phyloP scores from a whole-genome alignment of 2,329 filamentous ascomycete genomes.

The Orbilia javanica region DNA sequence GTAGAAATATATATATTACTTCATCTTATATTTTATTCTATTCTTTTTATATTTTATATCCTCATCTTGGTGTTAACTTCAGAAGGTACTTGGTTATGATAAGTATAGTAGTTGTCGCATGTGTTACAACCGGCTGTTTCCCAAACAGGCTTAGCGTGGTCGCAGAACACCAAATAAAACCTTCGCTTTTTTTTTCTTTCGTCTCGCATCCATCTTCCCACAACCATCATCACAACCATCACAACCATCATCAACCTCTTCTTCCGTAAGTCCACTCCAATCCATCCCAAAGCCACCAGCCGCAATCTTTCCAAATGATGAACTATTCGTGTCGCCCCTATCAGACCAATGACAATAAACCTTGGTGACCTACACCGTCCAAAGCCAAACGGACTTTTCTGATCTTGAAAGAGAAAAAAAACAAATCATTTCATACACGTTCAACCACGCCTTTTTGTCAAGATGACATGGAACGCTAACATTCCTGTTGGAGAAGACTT shows the following conservation, averaged over 20 bases:
- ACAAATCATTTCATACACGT: too few species aligned
- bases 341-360: conserved; percentile 57
- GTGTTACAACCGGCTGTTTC: not conserved
- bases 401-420: conserved; percentile 21
- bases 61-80: too few species aligned
- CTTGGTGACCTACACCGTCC: conserved; percentile 58
- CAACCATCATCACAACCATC: not conserved
- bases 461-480: not conserved
- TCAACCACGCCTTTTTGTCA: too few species aligned
- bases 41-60: too few species aligned
- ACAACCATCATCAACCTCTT: not conserved
- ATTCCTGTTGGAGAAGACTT: not conserved
- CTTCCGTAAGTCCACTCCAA: not conserved
- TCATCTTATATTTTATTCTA: too few species aligned
- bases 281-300: not conserved
- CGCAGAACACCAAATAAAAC: not conserved
- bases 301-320: conserved; percentile 41
- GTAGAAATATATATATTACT: too few species aligned
- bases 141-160: conserved; percentile 11
- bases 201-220: not conserved
- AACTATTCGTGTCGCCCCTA: conserved; percentile 59
- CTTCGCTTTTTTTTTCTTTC: not conserved
- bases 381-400: conserved; percentile 59
- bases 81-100: too few species aligned
- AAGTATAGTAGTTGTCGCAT: too few species aligned